Evolutionary conservation across 371 early-diverging fungal genomes (phyloP).

Genomic region (Mortierella sp.): DNA sequence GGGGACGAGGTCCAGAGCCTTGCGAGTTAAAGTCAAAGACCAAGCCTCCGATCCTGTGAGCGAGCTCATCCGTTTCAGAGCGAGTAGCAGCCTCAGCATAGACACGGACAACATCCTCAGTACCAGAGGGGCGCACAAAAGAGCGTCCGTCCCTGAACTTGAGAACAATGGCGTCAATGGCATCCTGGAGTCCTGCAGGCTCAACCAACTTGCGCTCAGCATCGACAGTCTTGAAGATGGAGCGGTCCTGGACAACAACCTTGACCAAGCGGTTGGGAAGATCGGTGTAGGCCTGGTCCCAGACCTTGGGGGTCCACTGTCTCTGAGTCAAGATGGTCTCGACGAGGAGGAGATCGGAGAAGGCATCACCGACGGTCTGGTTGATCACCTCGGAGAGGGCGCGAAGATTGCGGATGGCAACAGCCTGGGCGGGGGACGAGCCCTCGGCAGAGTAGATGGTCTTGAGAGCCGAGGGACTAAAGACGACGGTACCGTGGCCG

Average conservation of each 20-base stretch:
- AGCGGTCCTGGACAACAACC: conserved; percentile 92
- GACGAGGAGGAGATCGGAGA: conserved; percentile 97
- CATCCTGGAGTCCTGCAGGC: conserved; percentile 92
- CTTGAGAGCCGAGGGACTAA: conserved; percentile 87
- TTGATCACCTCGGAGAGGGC: conserved; percentile 95
- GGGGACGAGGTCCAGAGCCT: conserved; percentile 91
- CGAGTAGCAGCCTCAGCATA: conserved; percentile 98
- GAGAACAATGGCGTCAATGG: conserved; percentile 86
- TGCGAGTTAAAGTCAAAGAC: conserved; percentile 92
- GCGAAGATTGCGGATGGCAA: conserved; percentile 82
- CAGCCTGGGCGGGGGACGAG: conserved; percentile 82
- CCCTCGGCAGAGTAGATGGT: conserved; percentile 80
- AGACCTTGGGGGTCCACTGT: conserved; percentile 84
- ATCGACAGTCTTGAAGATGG: conserved; percentile 94
- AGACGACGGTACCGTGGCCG: conserved; percentile 99
- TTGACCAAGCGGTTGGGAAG: conserved; percentile 95
- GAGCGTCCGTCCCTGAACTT: conserved; percentile 90
- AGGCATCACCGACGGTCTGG: conserved; percentile 99
- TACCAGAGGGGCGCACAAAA: conserved; percentile 99
- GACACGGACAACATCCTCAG: conserved; percentile 99
- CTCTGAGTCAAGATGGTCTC: conserved; percentile 92
- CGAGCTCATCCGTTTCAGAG: conserved; percentile 85
- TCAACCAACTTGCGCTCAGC: conserved; percentile 93
- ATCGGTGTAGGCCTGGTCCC: conserved; percentile 96
- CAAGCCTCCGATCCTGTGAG: conserved; percentile 83